These are phyloP conservation scores for Colletotrichum sp. DNA, from an alignment of 2,329 filamentous ascomycete genomes.

Conservation along the genomic window DNA sequence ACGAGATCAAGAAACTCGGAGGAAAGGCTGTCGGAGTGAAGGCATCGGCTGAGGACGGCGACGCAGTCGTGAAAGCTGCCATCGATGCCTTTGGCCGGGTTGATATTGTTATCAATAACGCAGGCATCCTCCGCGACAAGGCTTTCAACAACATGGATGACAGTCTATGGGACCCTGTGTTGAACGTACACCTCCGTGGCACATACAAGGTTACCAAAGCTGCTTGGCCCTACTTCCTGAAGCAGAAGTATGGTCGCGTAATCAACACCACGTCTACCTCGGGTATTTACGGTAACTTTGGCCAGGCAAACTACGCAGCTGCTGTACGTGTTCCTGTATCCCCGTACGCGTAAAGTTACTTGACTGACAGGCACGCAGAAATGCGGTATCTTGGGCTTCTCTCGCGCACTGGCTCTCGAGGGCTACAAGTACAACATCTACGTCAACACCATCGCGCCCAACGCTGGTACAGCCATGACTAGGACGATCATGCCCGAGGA, in stretches of 20 bases:
- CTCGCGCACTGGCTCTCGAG: slow-evolving; percentile 89
- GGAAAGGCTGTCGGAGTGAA: slow-evolving; percentile 93
- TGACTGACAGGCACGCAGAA: slow-evolving; percentile 58
- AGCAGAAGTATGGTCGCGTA: slow-evolving; percentile 98
- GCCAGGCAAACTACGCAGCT: slow-evolving; percentile 96
- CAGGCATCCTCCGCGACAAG: slow-evolving; percentile 96
- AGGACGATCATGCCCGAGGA: slow-evolving; percentile 94
- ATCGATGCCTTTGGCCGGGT: slow-evolving; percentile 94
- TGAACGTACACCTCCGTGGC: slow-evolving; percentile 90
- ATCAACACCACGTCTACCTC: slow-evolving; percentile 97
- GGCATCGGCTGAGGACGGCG: slow-evolving; percentile 91
- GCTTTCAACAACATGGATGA: slow-evolving; percentile 98
- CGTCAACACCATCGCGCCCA: slow-evolving; percentile 97
- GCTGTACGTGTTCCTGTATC: slow-evolving; percentile 61
- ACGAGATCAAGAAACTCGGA: slow-evolving; percentile 89
- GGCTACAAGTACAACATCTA: slow-evolving; percentile 97
- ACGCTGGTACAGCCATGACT: slow-evolving; percentile 96
- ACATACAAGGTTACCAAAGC: slow-evolving; percentile 98
- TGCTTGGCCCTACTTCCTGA: slow-evolving; percentile 95
- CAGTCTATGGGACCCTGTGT: slow-evolving; percentile 86
- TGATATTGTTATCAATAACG: slow-evolving; percentile 97
- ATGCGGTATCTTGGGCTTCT: slow-evolving; percentile 93
- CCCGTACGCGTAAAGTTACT: neutral
- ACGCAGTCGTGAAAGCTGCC: slow-evolving; percentile 87
- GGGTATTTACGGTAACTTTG: slow-evolving; percentile 99